phyloP scores from a whole-genome alignment of 768 basidiomycete species.

The Psilocybe cyanescens region DNA sequence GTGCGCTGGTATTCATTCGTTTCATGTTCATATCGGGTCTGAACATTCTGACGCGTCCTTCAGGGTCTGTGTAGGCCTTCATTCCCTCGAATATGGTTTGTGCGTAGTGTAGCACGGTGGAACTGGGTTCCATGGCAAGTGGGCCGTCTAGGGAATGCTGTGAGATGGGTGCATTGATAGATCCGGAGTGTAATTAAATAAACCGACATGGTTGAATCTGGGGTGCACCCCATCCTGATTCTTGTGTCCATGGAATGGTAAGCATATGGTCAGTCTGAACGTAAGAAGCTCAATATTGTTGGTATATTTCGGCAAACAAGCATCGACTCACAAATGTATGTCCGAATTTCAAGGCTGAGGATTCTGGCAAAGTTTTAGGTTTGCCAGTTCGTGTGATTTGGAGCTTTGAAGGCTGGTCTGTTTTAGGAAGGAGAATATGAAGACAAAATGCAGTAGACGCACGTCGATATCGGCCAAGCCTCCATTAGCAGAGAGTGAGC shows the following conservation, averaged over 20 bases:
- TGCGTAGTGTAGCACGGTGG: conserved; percentile 90
- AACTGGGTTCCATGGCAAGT: conserved; percentile 73
- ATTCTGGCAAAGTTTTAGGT: conserved; percentile 66
- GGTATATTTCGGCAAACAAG: background rate
- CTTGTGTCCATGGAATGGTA: conserved; percentile 71
- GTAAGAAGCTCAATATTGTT: conserved; percentile 11
- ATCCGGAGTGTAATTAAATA: background rate
- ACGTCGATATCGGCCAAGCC: conserved; percentile 40
- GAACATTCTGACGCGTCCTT: conserved; percentile 82
- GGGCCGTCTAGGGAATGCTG: conserved; percentile 59
- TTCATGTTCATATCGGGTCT: conserved; percentile 98
- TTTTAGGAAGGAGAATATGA: background rate
- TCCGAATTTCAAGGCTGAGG: conserved; percentile 79
- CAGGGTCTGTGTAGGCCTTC: conserved; percentile 85
- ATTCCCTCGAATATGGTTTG: conserved; percentile 92
- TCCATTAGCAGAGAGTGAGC: conserved; percentile 11
- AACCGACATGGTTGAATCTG: conserved; percentile 82
- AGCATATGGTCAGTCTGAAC: conserved; percentile 86
- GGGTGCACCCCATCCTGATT: conserved; percentile 82
- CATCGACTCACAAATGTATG: conserved; percentile 71
- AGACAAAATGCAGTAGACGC: conserved; percentile 9
- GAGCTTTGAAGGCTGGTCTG: conserved; percentile 52
- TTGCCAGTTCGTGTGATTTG: conserved; percentile 48
- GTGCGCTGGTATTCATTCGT: conserved; percentile 87
- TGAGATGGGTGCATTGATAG: conserved; percentile 5